Evolutionary conservation across 2,329 filamentous ascomycete species (phyloP).

Genomic region (Elsinoe batatas): DNA sequence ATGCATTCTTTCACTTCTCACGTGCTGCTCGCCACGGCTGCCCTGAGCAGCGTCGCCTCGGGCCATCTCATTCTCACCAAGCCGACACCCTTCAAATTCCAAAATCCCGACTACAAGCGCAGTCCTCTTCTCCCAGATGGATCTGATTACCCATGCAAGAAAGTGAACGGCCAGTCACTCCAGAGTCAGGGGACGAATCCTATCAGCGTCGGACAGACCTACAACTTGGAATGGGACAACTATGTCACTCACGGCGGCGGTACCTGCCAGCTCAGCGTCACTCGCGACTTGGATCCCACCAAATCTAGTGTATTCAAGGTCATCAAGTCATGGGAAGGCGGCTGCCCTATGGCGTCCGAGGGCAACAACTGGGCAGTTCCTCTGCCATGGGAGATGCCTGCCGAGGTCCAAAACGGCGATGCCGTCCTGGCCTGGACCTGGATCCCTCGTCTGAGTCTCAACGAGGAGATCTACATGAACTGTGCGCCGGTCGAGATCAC

Average conservation of each 20-base stretch:
- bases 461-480: slow-evolving; percentile 97
- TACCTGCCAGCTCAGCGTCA: slow-evolving; percentile 77
- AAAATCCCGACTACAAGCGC: slow-evolving; percentile 5
- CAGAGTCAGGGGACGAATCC: background rate
- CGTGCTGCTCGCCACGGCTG: background rate
- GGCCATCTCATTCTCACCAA: background rate
- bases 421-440: slow-evolving; percentile 80
- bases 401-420: slow-evolving; percentile 61
- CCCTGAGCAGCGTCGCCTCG: slow-evolving; percentile 3
- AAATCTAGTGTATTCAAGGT: slow-evolving; percentile 67
- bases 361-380: slow-evolving; percentile 37
- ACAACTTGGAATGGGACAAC: slow-evolving; percentile 6
- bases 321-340: slow-evolving; percentile 78
- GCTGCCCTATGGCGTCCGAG: slow-evolving; percentile 55
- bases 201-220: background rate
- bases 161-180: slow-evolving; percentile 1
- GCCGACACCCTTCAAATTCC: background rate
- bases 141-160: slow-evolving; percentile 9
- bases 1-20: background rate
- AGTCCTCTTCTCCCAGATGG: background rate
- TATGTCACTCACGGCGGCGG: slow-evolving; percentile 64
- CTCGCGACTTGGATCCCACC: slow-evolving; percentile 61
- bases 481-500: slow-evolving; percentile 65
- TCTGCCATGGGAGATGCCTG: slow-evolving; percentile 63
- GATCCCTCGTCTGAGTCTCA: slow-evolving; percentile 62